phyloP scores from a whole-genome alignment of 2,329 filamentous ascomycete genomes.

The Colletotrichum horii region DNA sequence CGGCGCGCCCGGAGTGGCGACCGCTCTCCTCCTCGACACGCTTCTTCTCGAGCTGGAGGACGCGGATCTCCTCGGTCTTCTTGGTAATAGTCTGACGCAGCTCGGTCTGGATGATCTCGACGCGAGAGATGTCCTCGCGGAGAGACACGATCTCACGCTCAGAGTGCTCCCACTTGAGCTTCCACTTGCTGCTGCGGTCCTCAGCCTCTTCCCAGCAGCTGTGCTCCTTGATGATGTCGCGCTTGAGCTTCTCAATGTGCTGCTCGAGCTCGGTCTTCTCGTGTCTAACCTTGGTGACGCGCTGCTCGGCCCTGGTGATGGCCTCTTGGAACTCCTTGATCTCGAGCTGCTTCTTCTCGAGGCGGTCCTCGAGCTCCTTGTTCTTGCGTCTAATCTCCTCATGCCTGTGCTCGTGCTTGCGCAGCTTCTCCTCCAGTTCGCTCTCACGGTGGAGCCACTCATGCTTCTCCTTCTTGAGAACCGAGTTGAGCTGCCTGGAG shows the following conservation, averaged over 20 bases:
- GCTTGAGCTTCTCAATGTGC: neutral
- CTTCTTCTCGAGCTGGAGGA: conserved; percentile 10
- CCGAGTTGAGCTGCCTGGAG: neutral
- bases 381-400: conserved; percentile 10
- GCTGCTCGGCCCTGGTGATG: neutral
- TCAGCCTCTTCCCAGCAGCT: conserved; percentile 2
- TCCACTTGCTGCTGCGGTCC: conserved; percentile 5
- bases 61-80: conserved; percentile 7
- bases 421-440: neutral
- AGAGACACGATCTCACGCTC: neutral
- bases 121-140: conserved; percentile 7
- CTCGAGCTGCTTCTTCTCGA: conserved; percentile 7
- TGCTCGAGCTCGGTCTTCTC: conserved; percentile 11
- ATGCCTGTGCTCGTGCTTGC: conserved; percentile 1
- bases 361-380: conserved; percentile 3
- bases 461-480: conserved; percentile 5
- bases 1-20: neutral
- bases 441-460: neutral
- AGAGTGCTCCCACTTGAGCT: conserved; percentile 14
- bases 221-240: conserved; percentile 1
- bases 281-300: neutral
- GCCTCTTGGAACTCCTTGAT: conserved; percentile 8
- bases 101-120: neutral
- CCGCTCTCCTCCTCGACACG: conserved; percentile 6
- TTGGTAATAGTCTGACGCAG: neutral